Evolutionary conservation across 306 rosid species (phyloP).

Genomic region (Urtica urens): DNA sequence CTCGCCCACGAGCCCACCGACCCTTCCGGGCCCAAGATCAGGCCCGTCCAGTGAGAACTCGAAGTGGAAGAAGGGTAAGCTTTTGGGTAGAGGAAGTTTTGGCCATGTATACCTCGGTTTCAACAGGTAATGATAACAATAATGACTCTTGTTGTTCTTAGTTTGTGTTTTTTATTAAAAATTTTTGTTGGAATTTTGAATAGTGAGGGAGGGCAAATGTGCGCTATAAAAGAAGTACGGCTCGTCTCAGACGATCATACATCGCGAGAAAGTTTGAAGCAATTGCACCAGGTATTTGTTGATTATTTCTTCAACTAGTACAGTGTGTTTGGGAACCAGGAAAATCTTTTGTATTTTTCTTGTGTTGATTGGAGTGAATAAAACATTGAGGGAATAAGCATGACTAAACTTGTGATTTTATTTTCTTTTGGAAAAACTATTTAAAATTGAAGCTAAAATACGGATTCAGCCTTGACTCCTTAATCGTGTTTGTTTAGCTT

Average conservation of each 20-base stretch:
- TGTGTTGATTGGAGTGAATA: no score
- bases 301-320: constrained; percentile 14
- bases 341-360: no score
- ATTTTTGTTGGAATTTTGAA: constrained; percentile 24
- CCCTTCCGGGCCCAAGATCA: constrained; percentile 31
- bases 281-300: constrained; percentile 70
- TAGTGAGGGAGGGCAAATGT: constrained; percentile 97
- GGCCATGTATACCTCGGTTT: constrained; percentile 93
- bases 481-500: no score
- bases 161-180: constrained; percentile 1
- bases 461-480: no score
- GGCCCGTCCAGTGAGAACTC: constrained; percentile 33
- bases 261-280: constrained; percentile 87
- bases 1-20: constrained; percentile 84
- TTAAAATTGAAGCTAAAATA: no score
- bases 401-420: no score
- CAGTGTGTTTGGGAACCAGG: constrained; percentile 2
- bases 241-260: constrained; percentile 68
- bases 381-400: no score
- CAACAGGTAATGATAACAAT: constrained; percentile 42
- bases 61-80: constrained; percentile 90
- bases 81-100: constrained; percentile 89
- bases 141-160: neutral
- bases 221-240: constrained; percentile 95
- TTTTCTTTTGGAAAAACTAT: no score